Evolutionary conservation across 257 asterid species (phyloP).

Genomic region (Scutellaria baicalensis): DNA sequence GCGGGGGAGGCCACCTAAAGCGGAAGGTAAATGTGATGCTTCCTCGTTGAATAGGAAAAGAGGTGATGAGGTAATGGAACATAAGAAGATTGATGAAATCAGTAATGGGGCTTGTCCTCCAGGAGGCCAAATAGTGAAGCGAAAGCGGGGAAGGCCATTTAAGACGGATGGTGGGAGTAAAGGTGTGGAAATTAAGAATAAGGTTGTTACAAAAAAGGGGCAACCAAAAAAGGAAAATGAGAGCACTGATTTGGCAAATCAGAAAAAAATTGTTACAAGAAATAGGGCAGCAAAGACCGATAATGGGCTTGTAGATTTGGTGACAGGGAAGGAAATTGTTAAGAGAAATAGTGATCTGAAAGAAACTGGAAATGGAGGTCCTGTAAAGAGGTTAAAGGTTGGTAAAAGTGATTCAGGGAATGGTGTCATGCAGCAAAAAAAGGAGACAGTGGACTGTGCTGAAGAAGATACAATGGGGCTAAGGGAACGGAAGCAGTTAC

Average conservation of each 20-base stretch:
- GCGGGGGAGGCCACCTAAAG: slow-evolving; percentile 35
- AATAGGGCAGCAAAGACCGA: background rate
- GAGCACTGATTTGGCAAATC: background rate
- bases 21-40: slow-evolving; percentile 2
- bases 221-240: background rate
- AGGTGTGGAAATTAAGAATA: slow-evolving; percentile 11
- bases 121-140: slow-evolving; percentile 17
- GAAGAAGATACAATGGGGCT: slow-evolving; percentile 39
- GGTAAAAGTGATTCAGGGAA: slow-evolving; percentile 1
- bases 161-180: slow-evolving; percentile 13
- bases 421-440: slow-evolving; percentile 1
- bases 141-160: slow-evolving; percentile 31
- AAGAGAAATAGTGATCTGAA: slow-evolving; percentile 16
- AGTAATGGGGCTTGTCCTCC: slow-evolving; percentile 13
- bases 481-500: slow-evolving; percentile 53
- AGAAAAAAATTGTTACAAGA: slow-evolving; percentile 19
- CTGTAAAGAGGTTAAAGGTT: slow-evolving; percentile 12
- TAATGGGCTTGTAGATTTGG: background rate
- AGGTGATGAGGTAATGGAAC: slow-evolving; percentile 1
- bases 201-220: slow-evolving; percentile 13
- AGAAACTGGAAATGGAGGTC: slow-evolving; percentile 16
- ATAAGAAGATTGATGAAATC: slow-evolving; percentile 11
- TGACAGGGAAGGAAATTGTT: slow-evolving; percentile 9
- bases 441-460: background rate
- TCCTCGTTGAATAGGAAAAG: slow-evolving; percentile 5